Base-by-base conservation (phyloP, 495 filamentous ascomycete genomes). In the Aspergillus egyptiacus region DNA sequence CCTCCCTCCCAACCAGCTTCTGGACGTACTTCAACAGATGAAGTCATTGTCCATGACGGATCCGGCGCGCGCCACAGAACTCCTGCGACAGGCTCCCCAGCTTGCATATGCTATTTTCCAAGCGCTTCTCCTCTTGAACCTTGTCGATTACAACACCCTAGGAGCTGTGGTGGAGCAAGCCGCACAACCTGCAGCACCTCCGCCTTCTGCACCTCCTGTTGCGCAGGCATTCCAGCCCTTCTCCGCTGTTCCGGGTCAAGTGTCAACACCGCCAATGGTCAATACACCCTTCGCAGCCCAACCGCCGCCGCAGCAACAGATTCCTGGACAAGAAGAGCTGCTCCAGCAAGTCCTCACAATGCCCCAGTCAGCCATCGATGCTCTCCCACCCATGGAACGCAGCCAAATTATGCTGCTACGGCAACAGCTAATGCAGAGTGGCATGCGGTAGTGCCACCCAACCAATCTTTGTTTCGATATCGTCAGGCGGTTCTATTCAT, bases 61-160 rank as follows among this genome's bases (percentile, higher is more conserved):
- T 56, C 90, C 93, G 1, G 72, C 75, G 3, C 86, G 89, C 59
- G 91, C 91, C 0, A 89, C 85, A 8, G 89, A 96, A 61, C 79
- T 99, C 34, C 77, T 99, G 18, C 74, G 81, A 48, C 83, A 90
- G 68, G 91, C 93, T 0, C 93, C 93, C 0, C 93, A 99, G 69
- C 83, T 99, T 18, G 81, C 86, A 33, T 97, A 95, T 57, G 94
- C 93, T 19, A 87, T 97, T 55, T 97, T 99, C 73, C 94, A 97
- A 64, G 86, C 90, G 5, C 74, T 99, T 3, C 79, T 99, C 0
- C 77, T 96, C 13, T 90, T 97, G 83, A 87, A 87, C 34, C 80
- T 99, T 6, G 93, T 99, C 45, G 89, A 93, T 57, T 76, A 79
- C 25, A 70, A 59, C 23, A 68, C 78, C 6, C 64, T 85, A 20